Evolutionary conservation across 805 yeast species (phyloP).

Genomic region (Wickerhamiella sorbophila): DNA sequence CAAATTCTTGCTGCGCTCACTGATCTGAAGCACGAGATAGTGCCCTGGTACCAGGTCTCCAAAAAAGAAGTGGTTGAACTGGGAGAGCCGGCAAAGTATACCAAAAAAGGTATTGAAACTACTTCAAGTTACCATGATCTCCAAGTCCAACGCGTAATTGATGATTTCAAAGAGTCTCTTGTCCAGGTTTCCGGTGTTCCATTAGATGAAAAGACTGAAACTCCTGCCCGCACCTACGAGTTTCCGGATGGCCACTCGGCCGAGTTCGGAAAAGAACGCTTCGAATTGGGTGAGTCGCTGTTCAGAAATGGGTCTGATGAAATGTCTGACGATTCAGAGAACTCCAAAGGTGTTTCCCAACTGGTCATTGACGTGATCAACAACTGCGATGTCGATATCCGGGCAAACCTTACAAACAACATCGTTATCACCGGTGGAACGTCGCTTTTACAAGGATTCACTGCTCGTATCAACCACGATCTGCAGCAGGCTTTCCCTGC

Average conservation of each 20-base stretch:
- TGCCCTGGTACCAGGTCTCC: constrained; percentile 38
- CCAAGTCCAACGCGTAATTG: constrained; percentile 40
- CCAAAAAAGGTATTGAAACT: constrained; percentile 22
- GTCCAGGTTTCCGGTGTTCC: constrained; percentile 18
- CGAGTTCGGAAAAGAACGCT: constrained; percentile 47
- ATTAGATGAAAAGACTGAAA: constrained; percentile 16
- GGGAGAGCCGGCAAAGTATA: constrained; percentile 26
- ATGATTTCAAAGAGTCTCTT: constrained; percentile 55
- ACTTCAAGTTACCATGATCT: constrained; percentile 40
- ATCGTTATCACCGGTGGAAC: constrained; percentile 78
- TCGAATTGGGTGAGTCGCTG: constrained; percentile 52
- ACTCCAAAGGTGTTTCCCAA: constrained; percentile 36
- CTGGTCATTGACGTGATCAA: constrained; percentile 39
- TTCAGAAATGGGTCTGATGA: constrained; percentile 32
- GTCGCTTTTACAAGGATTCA: constrained; percentile 66
- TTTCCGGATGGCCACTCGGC: constrained; percentile 50
- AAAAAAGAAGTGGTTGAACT: constrained; percentile 27
- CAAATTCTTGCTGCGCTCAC: constrained; percentile 34
- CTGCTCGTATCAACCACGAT: constrained; percentile 62
- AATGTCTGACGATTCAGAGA: constrained; percentile 17
- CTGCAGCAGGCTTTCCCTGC: constrained; percentile 63
- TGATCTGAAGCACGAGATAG: constrained; percentile 25
- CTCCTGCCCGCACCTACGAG: constrained; percentile 35
- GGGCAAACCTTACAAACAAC: constrained; percentile 79
- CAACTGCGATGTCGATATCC: constrained; percentile 64